Base-by-base conservation (phyloP, 176 grass and related monocot genomes). In the Carex kokanica region DNA sequence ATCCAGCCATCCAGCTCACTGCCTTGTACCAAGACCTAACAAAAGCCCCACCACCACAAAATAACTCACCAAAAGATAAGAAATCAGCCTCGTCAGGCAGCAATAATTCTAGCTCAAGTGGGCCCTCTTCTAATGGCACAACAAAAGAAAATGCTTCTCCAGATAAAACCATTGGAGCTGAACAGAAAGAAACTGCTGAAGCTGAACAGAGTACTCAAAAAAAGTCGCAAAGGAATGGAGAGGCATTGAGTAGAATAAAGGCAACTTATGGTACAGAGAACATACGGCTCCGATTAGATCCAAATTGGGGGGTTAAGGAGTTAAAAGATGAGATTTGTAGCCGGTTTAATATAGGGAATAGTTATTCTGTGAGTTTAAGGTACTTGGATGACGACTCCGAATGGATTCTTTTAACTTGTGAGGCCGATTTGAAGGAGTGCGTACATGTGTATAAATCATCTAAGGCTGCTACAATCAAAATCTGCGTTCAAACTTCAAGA, bases 341-440 rank as follows among this genome's bases (percentile, higher is more conserved):
- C 63, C 84, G 93, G 79, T 88, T 95, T 81, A 79, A 88, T 83
- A 88, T 95, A 86, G 70, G n/a, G 15, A 83, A 90, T 79, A 83
- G 40, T 12, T 80, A 61, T 53, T 90, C 71, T 23, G 78, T 95
- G 86, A 86, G 89, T 88, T 78, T 99, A 29, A 99, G 86, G 78
- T 99, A 99, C 24, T 83, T 95, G 82, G 96, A 99, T 81, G 96
- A 99, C 83, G 96, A 99, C 72, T 92, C 83, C 15, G 96, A 99
- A 59, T 99, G 93, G 96, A 87, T 99, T 86, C 82, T 99, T 69
- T 85, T 99, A 69, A 95, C 96, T 88, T 92, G 96, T 43, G 91
- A 99, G 84, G 91, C 89, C 75, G 96, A 99, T 95, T 87, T 99
- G 83, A 88, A 90, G 17, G 96, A 99, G 77, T 99, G 96, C 60